Conservation (phyloP, 768 basidiomycete species). For the Tulasnella sp. region DNA sequence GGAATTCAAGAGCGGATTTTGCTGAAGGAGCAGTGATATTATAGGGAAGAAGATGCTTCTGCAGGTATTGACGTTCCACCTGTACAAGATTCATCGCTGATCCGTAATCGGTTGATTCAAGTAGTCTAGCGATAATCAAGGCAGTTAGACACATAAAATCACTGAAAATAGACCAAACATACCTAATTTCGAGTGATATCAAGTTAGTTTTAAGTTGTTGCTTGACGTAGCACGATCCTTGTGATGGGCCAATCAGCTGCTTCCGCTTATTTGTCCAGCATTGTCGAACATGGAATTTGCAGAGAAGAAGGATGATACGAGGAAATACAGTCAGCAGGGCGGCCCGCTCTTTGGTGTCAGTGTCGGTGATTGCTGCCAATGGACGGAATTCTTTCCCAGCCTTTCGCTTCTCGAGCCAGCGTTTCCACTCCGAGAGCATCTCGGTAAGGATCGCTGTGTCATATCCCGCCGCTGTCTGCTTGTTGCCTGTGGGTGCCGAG, state of each 20-base stretch:
- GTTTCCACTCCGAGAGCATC: slow-evolving; percentile 23
- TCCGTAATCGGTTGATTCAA: slow-evolving; percentile 16
- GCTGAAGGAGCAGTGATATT: background rate
- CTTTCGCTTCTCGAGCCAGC: slow-evolving; percentile 13
- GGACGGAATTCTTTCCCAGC: slow-evolving; percentile 20
- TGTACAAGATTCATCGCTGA: background rate
- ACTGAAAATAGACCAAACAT: slow-evolving; percentile 7
- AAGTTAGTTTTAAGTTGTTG: slow-evolving; percentile 13
- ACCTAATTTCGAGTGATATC: slow-evolving; percentile 18
- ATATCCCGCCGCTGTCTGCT: slow-evolving; percentile 14
- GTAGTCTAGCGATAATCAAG: slow-evolving; percentile 21
- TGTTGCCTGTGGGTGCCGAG: slow-evolving; percentile 7
- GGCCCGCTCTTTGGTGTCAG: slow-evolving; percentile 26
- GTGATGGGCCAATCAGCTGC: slow-evolving; percentile 18
- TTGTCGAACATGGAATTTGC: slow-evolving; percentile 30
- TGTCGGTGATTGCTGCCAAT: slow-evolving; percentile 25
- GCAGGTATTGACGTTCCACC: background rate
- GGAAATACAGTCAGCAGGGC: slow-evolving; percentile 24
- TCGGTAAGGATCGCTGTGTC: slow-evolving; percentile 21
- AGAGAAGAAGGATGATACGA: slow-evolving; percentile 26
- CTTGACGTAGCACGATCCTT: slow-evolving; percentile 3
- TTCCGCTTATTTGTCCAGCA: slow-evolving; percentile 29
- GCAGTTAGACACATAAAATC: slow-evolving; percentile 20
- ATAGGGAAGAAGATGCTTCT: background rate
- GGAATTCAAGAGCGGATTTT: slow-evolving; percentile 17